Evolutionary conservation across 2,329 filamentous ascomycete genomes (phyloP).

Genomic region (Nemania sp.): DNA sequence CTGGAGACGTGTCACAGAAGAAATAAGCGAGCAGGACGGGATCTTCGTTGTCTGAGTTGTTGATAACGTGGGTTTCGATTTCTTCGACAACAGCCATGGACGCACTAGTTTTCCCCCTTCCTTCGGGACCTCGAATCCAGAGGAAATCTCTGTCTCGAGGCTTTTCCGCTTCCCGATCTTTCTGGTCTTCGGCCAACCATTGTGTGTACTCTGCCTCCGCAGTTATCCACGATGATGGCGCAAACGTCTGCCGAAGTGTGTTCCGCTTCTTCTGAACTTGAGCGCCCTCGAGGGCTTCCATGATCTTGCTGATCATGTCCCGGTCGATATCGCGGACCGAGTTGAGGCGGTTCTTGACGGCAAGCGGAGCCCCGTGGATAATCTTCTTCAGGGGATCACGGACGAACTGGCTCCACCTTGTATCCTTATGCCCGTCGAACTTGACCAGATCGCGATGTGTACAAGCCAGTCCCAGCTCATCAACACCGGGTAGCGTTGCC

Average conservation of each 20-base stretch:
- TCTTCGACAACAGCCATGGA: slow-evolving; percentile 45
- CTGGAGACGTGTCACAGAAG: slow-evolving; percentile 45
- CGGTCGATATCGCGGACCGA: slow-evolving; percentile 45
- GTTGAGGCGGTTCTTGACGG: slow-evolving; percentile 45
- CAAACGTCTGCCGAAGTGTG: slow-evolving; percentile 37
- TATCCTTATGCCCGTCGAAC: slow-evolving; percentile 48
- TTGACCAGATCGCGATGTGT: slow-evolving; percentile 49
- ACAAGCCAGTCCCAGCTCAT: slow-evolving; percentile 43
- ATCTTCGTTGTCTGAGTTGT: slow-evolving; percentile 33
- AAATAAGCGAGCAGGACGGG: slow-evolving; percentile 47
- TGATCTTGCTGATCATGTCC: slow-evolving; percentile 40
- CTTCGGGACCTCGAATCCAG: slow-evolving; percentile 48
- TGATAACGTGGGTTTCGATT: slow-evolving; percentile 40
- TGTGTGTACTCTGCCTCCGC: slow-evolving; percentile 43
- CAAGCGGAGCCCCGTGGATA: slow-evolving; percentile 43
- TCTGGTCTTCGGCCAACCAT: slow-evolving; percentile 40
- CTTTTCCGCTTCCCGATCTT: slow-evolving; percentile 5
- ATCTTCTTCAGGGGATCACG: slow-evolving; percentile 45
- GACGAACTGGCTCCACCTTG: slow-evolving; percentile 43
- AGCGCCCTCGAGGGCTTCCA: slow-evolving; percentile 42
- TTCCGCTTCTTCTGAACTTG: slow-evolving; percentile 44
- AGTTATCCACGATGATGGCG: slow-evolving; percentile 46
- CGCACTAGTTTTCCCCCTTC: slow-evolving; percentile 49
- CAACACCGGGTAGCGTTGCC: slow-evolving; percentile 44
- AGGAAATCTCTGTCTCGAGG: slow-evolving; percentile 40